Base-by-base conservation (phyloP, 2,329 filamentous ascomycete genomes). In the Fusarium brachygibbosum region DNA sequence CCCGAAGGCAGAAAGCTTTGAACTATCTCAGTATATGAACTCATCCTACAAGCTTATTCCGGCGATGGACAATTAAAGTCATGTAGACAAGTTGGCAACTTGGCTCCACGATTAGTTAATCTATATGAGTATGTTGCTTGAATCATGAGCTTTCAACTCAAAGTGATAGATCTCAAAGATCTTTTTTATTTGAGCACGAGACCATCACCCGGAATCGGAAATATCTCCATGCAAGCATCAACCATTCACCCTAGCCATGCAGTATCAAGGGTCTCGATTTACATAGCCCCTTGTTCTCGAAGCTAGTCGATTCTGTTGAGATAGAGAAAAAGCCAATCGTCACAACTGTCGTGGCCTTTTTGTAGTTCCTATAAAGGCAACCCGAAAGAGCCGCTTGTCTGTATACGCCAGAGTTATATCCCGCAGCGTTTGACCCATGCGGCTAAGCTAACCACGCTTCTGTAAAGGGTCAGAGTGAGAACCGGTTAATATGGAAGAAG, bases 241-340 rank as follows among this genome's bases (percentile, higher is more conserved):
- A 55, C 46, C 28, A 51, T 38, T 16, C 23, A 50, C 44, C 50
- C 53, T n/a, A 31, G 50, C 49, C 50, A 37, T 37, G 16, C 34
- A 34, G 17, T 23, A 41, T 64, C 58, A 58, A 70, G 67, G 67
- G 63, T 54, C 54, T 70, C 63, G 63, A 70, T 44, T 51, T 51
- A 40, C 32, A 40, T n/a, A n/a, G 32, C 23, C 32, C 67, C 67
- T 68, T 68, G 63, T 35, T 32, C 25, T 8, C 23, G 3, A 38
- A 55, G 37, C 63, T 59, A 65, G 53, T 42, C 10, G 38, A 49
- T 50, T 70, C 46, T 65, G 63, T 68, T 68, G 67, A 65, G 67
- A 44, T 23, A 28, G 34, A n/a, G 49, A 9, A 56, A 29, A 59
- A 35, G 23, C 46, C 67, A 70, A 65, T 70, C 17, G 28, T 35